Evolutionary conservation across 208 protist genomes (phyloP).

Genomic region (Crithidia sp.): DNA sequence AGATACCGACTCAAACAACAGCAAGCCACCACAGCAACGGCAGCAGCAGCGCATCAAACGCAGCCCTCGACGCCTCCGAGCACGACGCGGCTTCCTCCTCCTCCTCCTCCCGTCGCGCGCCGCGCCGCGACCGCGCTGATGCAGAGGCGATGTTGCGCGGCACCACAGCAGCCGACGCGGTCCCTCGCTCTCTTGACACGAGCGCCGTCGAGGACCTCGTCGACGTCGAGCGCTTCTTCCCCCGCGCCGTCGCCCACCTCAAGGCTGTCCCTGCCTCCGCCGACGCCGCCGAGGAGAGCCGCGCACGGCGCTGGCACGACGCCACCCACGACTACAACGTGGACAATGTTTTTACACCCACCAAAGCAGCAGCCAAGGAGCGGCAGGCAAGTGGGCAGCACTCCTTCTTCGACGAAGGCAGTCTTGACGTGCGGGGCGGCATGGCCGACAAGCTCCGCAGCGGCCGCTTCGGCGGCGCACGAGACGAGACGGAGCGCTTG

Average conservation of each 20-base stretch:
- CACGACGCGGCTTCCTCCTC: neutral
- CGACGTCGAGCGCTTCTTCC: constrained; percentile 82
- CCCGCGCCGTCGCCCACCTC: constrained; percentile 68
- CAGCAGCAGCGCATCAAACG: neutral
- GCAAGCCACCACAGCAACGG: neutral
- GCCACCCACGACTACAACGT: constrained; percentile 56
- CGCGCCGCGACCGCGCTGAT: no score
- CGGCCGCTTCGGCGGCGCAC: constrained; percentile 12
- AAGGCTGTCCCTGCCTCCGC: constrained; percentile 35
- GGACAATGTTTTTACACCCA: constrained; percentile 45
- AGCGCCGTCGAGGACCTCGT: constrained; percentile 37
- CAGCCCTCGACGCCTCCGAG: neutral
- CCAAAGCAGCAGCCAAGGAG: constrained; percentile 20
- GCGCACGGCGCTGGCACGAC: constrained; percentile 55
- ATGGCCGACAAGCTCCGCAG: constrained; percentile 28
- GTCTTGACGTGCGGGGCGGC: constrained; percentile 71
- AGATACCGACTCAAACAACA: neutral
- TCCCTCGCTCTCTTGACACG: constrained; percentile 63
- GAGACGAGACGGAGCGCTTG: constrained; percentile 26
- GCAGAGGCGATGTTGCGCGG: neutral
- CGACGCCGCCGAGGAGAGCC: constrained; percentile 39
- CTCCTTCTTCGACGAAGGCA: constrained; percentile 83
- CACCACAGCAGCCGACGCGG: neutral
- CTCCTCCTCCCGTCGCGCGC: neutral
- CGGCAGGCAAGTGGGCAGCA: constrained; percentile 22